A percentile compares a stretch with the other conserved stretches of the same genome.
These are phyloP conservation scores for Capsicum baccatum DNA, from an alignment of 257 asterid genomes.

Conservation along the genomic window DNA sequence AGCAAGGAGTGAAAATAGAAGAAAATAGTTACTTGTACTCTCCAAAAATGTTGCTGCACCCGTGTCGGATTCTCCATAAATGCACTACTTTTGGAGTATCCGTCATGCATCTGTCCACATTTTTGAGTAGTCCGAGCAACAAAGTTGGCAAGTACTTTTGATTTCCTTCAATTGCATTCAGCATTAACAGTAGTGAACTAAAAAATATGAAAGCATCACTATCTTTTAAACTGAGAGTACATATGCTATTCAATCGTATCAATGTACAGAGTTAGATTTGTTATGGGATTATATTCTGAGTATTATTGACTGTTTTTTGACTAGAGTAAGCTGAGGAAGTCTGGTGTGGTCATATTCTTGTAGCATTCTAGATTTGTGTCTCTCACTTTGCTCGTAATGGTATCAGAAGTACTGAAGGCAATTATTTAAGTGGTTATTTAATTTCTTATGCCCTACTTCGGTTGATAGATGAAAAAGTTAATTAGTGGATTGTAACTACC, in stretches of 20 bases:
- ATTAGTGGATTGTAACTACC: neutral
- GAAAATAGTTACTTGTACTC: neutral
- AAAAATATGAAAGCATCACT: slow-evolving; percentile 19
- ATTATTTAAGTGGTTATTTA: neutral
- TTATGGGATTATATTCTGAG: neutral
- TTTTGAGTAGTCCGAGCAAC: neutral
- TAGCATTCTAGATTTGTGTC: neutral
- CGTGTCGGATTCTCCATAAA: too few species aligned
- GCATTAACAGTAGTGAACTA: neutral
- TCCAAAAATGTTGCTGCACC: too few species aligned
- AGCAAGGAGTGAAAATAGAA: slow-evolving; percentile 10
- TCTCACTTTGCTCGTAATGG: neutral
- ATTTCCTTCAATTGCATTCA: neutral
- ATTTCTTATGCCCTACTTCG: neutral
- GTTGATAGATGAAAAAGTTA: neutral
- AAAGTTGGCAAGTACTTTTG: neutral
- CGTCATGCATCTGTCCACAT: neutral
- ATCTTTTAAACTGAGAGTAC: slow-evolving; percentile 22
- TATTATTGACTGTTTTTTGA: slow-evolving; percentile 1
- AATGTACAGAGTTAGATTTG: neutral
- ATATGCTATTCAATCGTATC: neutral
- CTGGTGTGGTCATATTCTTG: slow-evolving; percentile 14
- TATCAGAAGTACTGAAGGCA: neutral
- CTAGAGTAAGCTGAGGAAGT: slow-evolving; percentile 8
- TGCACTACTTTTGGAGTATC: too few species aligned